Percentiles rank a stretch among this genome's conserved stretches.
Conservation (phyloP, 441 rosid species). For the Dalechampia spathulata region DNA sequence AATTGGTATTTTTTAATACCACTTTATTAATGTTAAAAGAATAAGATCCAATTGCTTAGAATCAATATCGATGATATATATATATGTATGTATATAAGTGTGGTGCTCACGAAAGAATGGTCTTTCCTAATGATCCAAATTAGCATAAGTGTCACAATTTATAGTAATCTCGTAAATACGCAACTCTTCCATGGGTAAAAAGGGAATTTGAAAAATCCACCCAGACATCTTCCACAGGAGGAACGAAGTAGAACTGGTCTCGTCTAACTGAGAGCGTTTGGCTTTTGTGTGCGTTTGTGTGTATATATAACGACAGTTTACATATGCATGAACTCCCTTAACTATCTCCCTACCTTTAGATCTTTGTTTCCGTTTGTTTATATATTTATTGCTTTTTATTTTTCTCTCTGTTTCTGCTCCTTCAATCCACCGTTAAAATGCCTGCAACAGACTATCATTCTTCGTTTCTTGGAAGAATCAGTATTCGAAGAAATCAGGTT, state of each 20-base stretch:
- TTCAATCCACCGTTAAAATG: constrained; percentile 22
- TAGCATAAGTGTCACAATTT: too few species aligned
- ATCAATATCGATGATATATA: too few species aligned
- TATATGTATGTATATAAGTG: too few species aligned
- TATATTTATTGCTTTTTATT: not conserved
- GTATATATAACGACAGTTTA: not conserved
- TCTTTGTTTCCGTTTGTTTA: not conserved
- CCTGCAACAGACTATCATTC: constrained; percentile 72
- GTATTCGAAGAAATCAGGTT: constrained; percentile 79
- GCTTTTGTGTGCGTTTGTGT: constrained; percentile 2
- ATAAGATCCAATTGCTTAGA: too few species aligned
- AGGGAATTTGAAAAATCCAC: not conserved
- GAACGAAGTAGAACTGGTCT: constrained; percentile 21
- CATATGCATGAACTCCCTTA: too few species aligned
- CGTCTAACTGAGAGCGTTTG: not conserved
- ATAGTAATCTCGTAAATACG: too few species aligned
- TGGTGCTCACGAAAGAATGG: too few species aligned
- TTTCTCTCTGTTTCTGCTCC: too few species aligned
- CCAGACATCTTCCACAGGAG: constrained; percentile 22
- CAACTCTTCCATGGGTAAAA: too few species aligned
- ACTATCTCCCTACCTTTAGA: not conserved
- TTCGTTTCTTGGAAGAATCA: constrained; percentile 76
- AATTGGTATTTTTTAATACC: too few species aligned
- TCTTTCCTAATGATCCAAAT: not conserved
- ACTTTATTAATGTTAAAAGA: too few species aligned